A percentile compares a stretch with the other conserved stretches of the same genome.
Conservation (phyloP, 1,284 basidiomycete genomes). For the Pterula multifida region DNA sequence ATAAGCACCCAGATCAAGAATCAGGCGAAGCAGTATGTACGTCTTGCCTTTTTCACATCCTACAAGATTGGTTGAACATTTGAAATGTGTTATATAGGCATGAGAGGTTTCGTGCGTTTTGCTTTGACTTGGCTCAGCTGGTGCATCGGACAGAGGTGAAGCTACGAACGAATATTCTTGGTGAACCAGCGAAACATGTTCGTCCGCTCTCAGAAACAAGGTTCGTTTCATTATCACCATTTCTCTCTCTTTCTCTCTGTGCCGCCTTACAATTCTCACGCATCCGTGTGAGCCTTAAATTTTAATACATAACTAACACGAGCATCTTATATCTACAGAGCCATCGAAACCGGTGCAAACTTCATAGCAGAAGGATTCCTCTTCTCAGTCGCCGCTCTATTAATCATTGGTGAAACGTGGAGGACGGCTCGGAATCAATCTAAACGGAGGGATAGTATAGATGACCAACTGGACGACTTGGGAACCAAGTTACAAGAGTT, state of each 20-base stretch:
- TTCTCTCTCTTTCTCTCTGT: not conserved
- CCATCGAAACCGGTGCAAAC: constrained; percentile 83
- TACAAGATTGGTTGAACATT: no score
- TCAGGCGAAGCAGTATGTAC: constrained; percentile 65
- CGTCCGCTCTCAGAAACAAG: constrained; percentile 76
- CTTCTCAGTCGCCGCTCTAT: constrained; percentile 63
- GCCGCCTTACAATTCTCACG: not conserved
- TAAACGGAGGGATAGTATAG: constrained; percentile 64
- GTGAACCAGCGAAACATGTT: constrained; percentile 65
- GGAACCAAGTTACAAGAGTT: constrained; percentile 34
- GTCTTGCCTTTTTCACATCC: no score
- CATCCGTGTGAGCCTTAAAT: not conserved
- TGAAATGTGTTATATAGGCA: no score
- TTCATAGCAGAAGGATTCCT: constrained; percentile 80
- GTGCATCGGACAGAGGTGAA: constrained; percentile 73
- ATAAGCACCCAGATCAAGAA: constrained; percentile 65
- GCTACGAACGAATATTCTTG: constrained; percentile 70
- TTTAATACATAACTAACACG: not conserved
- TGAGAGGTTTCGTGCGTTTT: constrained; percentile 64
- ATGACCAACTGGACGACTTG: constrained; percentile 60
- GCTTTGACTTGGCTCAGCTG: constrained; percentile 68
- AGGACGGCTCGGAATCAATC: constrained; percentile 63
- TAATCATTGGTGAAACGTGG: constrained; percentile 75
- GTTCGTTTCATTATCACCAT: constrained; percentile 27
- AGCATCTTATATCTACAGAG: constrained; percentile 36